Evolutionary conservation across 2,329 filamentous ascomycete species (phyloP).

Genomic region (Fusarium nelsonii): DNA sequence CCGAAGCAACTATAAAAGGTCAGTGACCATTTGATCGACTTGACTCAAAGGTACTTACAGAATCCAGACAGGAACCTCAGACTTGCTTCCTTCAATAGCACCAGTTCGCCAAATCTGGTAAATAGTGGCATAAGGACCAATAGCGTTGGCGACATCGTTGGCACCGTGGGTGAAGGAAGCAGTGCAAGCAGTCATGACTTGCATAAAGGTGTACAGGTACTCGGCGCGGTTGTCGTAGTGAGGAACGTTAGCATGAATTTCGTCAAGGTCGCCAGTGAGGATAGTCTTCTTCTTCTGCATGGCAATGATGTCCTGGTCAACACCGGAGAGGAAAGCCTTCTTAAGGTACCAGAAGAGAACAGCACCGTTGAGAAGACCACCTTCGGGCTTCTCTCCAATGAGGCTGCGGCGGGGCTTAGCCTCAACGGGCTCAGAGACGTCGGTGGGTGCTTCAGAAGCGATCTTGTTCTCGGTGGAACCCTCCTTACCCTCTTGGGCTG

Average conservation of each 20-base stretch:
- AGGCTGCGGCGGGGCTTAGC: slow-evolving; percentile 37
- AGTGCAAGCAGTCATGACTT: slow-evolving; percentile 71
- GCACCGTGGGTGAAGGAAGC: slow-evolving; percentile 75
- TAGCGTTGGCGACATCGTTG: slow-evolving; percentile 74
- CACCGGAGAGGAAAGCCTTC: slow-evolving; percentile 42
- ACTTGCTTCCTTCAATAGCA: slow-evolving; percentile 56
- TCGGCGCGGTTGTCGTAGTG: slow-evolving; percentile 71
- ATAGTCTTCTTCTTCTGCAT: slow-evolving; percentile 59
- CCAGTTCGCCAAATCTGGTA: slow-evolving; percentile 70
- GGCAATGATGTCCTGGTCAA: slow-evolving; percentile 48
- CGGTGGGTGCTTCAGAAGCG: neutral
- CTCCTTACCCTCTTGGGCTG: slow-evolving; percentile 43
- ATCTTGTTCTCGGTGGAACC: slow-evolving; percentile 35
- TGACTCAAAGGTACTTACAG: slow-evolving; percentile 50
- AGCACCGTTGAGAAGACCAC: slow-evolving; percentile 3
- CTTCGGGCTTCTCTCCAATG: slow-evolving; percentile 42
- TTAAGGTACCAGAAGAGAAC: slow-evolving; percentile 47
- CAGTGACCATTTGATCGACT: fast-evolving
- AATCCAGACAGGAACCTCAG: slow-evolving; percentile 70
- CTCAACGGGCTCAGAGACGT: slow-evolving; percentile 11
- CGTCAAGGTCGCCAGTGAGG: slow-evolving; percentile 65
- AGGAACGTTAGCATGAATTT: slow-evolving; percentile 67
- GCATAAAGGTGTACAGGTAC: slow-evolving; percentile 71
- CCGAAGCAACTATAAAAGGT: slow-evolving; percentile 56
- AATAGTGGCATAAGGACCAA: slow-evolving; percentile 73